Base-by-base conservation (phyloP, 1,284 basidiomycete genomes). In the Ceratobasidium sp. region DNA sequence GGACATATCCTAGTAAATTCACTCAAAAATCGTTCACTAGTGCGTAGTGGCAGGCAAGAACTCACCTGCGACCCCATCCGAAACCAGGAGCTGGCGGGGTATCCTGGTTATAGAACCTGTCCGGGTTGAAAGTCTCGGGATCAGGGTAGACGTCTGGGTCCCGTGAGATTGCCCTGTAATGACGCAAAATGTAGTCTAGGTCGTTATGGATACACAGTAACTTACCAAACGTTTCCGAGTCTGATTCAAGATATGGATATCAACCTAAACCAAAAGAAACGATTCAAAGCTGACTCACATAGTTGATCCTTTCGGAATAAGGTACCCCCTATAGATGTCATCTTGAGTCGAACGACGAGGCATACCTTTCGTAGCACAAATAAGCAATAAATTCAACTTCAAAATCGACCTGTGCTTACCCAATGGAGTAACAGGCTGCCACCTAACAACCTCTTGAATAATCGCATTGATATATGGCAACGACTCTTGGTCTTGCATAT, bases 401-500 rank as follows among this genome's bases (percentile, higher is more conserved):
- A 26, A 26, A 53, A 5, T 40, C 9, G 33, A 20, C 18, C 77
- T 51, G 20, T 44, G 7, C 26, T 33, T 40, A 81, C 82, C 81
- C 3, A 80, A 53, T 2, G 84, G 84, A 39, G 82, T 81, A 0
- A 82, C 81, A 33, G 83, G 83, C 53, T 81, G 79, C 83, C 84
- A 85, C 10, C 83, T 78, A 56, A 82, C 56, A 1, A 82, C 80
- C 78, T 86, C 85, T 13, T 80, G 83, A 46, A 85, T 79, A 6
- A 83, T 60, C 2, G 84, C 84, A 56, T 83, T 81, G 12, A 84
- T 79, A 61, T 86, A 86, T 1, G 83, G 85, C 39, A 86, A 70
- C 9, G 79, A 73, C 53, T 82, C 81, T n/a, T 82, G 81, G 79
- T 86, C 85, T 5, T 79, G 70, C 44, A 85, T 80, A 10, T 67